A percentile compares a stretch with the other conserved stretches of the same genome.
phyloP scores from a whole-genome alignment of 2,329 filamentous ascomycete species.

The Colletotrichum salicis region DNA sequence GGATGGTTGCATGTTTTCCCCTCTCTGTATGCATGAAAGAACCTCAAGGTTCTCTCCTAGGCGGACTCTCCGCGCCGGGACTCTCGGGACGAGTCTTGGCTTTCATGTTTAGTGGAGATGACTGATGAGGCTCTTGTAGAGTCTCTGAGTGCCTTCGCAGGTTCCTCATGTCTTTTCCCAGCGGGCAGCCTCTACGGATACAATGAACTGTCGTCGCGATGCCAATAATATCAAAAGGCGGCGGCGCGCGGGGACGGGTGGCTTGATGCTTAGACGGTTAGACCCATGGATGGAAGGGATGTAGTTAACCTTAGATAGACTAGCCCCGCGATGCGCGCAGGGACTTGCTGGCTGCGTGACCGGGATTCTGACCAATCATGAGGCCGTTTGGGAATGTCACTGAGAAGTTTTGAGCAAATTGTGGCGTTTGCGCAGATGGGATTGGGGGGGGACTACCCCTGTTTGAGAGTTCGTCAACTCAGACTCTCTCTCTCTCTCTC shows the following conservation, averaged over 20 bases:
- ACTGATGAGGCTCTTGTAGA: neutral
- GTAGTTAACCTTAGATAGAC: constrained; percentile 27
- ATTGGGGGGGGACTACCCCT: constrained; percentile 12
- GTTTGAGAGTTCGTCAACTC: neutral
- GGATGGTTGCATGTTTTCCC: neutral
- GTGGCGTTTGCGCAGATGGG: constrained; percentile 40
- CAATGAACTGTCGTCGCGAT: neutral
- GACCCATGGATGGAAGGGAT: constrained; percentile 1
- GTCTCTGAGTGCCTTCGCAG: neutral
- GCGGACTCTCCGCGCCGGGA: neutral
- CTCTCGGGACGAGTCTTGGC: neutral
- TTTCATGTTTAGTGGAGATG: neutral
- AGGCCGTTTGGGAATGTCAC: neutral
- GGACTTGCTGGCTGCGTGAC: constrained; percentile 5
- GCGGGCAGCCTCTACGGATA: neutral
- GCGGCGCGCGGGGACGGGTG: neutral
- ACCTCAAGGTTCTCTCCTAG: neutral
- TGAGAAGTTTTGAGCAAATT: constrained; percentile 64
- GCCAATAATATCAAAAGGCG: neutral
- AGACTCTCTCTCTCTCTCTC: neutral
- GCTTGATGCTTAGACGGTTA: neutral
- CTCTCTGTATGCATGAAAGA: neutral
- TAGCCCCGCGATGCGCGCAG: constrained; percentile 31
- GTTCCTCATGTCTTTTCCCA: neutral
- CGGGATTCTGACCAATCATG: constrained; percentile 5